Conservation (phyloP, 306 rosid species). For the Erythrophleum fordii region DNA sequence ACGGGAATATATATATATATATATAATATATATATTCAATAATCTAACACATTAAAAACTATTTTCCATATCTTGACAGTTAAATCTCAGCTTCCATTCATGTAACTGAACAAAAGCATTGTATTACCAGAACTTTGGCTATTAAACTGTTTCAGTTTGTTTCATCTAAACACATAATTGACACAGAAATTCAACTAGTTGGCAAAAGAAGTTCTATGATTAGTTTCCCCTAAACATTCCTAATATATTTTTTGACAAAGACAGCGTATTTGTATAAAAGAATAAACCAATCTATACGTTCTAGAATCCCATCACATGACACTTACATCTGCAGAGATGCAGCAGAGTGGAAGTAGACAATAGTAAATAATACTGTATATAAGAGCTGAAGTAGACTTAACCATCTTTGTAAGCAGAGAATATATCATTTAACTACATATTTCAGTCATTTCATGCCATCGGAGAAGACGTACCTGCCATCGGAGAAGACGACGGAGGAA, state of each 20-base stretch:
- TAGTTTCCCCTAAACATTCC: constrained; percentile 17
- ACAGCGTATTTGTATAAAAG: neutral
- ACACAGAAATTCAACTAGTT: constrained; percentile 26
- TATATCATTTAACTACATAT: no score
- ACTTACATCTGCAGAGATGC: constrained; percentile 97
- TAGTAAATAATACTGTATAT: no score
- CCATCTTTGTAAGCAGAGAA: no score
- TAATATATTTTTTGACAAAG: neutral
- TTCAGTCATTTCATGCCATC: no score
- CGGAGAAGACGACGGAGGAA: no score
- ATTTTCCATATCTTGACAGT: constrained; percentile 18
- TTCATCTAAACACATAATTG: constrained; percentile 17
- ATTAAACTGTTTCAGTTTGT: constrained; percentile 1
- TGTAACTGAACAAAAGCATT: constrained; percentile 17
- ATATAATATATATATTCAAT: no score
- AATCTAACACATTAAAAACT: no score
- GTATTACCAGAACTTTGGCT: constrained; percentile 30
- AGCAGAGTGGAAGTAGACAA: constrained; percentile 96
- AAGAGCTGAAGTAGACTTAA: no score
- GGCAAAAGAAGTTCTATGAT: constrained; percentile 28
- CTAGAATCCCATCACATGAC: constrained; percentile 28
- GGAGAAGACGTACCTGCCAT: no score
- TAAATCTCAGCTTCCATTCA: constrained; percentile 2
- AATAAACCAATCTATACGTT: constrained; percentile 9
- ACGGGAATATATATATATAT: no score